Evolutionary conservation across 495 filamentous ascomycete species (phyloP).

Genomic region (Penicilliopsis zonata): DNA sequence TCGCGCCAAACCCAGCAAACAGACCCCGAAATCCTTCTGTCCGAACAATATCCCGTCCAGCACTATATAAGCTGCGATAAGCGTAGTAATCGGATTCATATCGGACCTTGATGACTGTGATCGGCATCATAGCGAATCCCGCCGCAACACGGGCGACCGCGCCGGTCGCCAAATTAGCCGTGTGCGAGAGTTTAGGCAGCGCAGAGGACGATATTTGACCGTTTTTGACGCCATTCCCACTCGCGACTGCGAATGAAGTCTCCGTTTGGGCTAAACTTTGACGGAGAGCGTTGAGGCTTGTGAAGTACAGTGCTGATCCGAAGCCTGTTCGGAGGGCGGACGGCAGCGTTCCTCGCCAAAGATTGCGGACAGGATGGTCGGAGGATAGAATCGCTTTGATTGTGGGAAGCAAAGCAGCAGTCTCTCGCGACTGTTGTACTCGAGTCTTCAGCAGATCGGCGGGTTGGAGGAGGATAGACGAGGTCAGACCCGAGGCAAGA

Average conservation of each 20-base stretch:
- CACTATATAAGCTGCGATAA: constrained; percentile 66
- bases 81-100: constrained; percentile 79
- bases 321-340: constrained; percentile 86
- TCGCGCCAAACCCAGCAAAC: constrained; percentile 89
- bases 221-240: constrained; percentile 6
- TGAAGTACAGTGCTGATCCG: constrained; percentile 92
- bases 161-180: constrained; percentile 75
- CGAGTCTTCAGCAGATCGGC: constrained; percentile 95
- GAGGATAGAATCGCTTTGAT: constrained; percentile 55
- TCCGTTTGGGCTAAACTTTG: constrained; percentile 45
- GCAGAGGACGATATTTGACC: constrained; percentile 46
- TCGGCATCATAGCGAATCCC: constrained; percentile 87
- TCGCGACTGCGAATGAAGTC: constrained; percentile 12
- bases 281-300: constrained; percentile 70
- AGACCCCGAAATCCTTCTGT: constrained; percentile 73
- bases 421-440: constrained; percentile 55
- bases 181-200: constrained; percentile 73
- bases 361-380: constrained; percentile 50
- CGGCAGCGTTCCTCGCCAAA: constrained; percentile 92
- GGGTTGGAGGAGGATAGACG: constrained; percentile 84
- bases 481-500: constrained; percentile 72
- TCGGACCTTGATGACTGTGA: constrained; percentile 94
- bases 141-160: constrained; percentile 73
- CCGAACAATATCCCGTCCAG: constrained; percentile 60
- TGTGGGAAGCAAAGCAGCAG: constrained; percentile 52